Conservation (phyloP, 169 alveolate species). For the Amoebophrya sp. region DNA sequence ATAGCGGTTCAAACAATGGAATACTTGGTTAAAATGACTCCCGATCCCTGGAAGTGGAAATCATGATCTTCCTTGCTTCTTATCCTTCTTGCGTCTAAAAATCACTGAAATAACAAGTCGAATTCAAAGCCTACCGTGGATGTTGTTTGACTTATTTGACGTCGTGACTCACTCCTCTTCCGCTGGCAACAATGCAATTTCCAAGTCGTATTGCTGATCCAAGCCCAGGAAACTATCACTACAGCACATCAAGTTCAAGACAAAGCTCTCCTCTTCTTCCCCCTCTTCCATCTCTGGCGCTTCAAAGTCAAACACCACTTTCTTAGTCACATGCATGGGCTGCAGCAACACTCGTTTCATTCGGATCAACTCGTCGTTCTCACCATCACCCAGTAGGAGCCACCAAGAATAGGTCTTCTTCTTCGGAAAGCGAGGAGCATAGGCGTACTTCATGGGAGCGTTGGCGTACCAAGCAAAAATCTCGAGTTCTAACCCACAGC, state of each 20-base stretch:
- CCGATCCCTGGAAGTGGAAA: too few relatives aligned
- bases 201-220: constrained; percentile 43
- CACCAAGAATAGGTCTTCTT: constrained; percentile 47
- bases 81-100: too few relatives aligned
- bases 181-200: not conserved
- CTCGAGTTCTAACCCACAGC: constrained; percentile 16
- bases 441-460: constrained; percentile 43
- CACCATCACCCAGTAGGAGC: constrained; percentile 53
- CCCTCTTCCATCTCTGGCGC: not conserved
- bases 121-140: too few relatives aligned
- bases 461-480: constrained; percentile 29
- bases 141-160: too few relatives aligned
- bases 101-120: too few relatives aligned
- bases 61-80: too few relatives aligned
- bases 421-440: constrained; percentile 48
- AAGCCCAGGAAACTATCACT: constrained; percentile 38
- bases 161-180: too few relatives aligned
- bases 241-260: not conserved
- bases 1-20: too few relatives aligned
- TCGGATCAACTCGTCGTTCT: constrained; percentile 44
- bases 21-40: too few relatives aligned
- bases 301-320: constrained; percentile 30
- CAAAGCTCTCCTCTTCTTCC: not conserved
- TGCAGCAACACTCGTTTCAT: constrained; percentile 39
- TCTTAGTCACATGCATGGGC: constrained; percentile 1